Base-by-base conservation (phyloP, 148 eudicot species). In the Cornus controversa region DNA sequence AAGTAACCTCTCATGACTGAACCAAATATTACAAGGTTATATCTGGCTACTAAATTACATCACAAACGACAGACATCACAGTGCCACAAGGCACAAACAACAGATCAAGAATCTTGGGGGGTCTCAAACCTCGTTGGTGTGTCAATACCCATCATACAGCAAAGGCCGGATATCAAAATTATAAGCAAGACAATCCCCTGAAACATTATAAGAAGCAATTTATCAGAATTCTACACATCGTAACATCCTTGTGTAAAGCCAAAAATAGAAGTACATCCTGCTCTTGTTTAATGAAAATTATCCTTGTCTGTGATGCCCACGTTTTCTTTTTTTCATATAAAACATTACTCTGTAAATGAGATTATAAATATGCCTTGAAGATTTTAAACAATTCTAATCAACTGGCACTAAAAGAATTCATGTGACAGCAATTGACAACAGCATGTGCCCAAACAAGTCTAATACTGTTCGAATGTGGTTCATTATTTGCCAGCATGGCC, bases 131-230 rank as follows among this genome's bases (percentile, higher is more conserved):
- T 91, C 36, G 97, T 87, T 11, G 99, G 99, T 77, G 99, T 90
- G 74, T 96, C 98, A 27, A 96, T 93, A 75, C 98, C 99, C 89
- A n/a, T n/a, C n/a, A n/a, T n/a, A n/a, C n/a, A n/a, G n/a, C n/a
- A n/a, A n/a, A n/a, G n/a, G n/a, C n/a, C 99, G 1, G 94, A 96
- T 83, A 96, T 90, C 70, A 96, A 74, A 80, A 96, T 93, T 72
- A 96, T 79, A 54, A 96, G 98, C 88, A 96, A 70, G 58, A 88
- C 91, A 71, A 96, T 80, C n/a, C 88, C 97, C 99, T 96, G 97
- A 71, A 83, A 83, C 53, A 40, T 67, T 23, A 79, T 67, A 81
- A 69, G 37, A 57, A 75, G 23, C 68, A 53, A 29, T 6, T 15
- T 71, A 69, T 66, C 57, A 72, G 67, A 42, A 54, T 22, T 0